Conservation (phyloP, 768 basidiomycete genomes). For the Mycena crocata region DNA sequence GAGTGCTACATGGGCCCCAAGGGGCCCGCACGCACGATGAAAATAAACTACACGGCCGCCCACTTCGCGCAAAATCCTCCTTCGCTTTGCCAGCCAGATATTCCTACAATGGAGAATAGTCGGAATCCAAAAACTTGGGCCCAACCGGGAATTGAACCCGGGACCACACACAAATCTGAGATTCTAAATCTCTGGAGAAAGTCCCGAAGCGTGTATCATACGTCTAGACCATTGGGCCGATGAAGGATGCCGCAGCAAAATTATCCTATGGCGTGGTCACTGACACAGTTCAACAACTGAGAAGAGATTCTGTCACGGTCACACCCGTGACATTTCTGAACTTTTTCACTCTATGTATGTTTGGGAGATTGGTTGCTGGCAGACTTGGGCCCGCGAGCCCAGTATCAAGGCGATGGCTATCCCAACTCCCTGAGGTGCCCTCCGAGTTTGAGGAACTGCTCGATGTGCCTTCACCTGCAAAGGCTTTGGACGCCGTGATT, state of each 20-base stretch:
- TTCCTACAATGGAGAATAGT: no score
- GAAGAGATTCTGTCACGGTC: no score
- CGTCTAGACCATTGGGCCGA: conserved; percentile 6
- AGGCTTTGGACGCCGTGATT: conserved; percentile 15
- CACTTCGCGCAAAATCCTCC: not conserved
- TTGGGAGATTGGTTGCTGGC: not conserved
- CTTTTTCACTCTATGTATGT: no score
- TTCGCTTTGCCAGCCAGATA: not conserved
- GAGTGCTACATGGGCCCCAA: no score
- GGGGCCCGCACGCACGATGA: no score
- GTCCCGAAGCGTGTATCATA: conserved; percentile 7
- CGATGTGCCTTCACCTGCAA: not conserved
- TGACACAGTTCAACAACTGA: no score
- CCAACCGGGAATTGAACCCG: conserved; percentile 12
- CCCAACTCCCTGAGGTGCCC: not conserved
- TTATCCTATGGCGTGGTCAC: no score
- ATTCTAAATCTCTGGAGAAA: not conserved
- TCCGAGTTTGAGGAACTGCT: not conserved
- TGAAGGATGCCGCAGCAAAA: not conserved
- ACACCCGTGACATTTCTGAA: no score
- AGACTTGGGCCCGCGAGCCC: not conserved
- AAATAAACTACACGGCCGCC: no score
- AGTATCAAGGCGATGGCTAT: not conserved
- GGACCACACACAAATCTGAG: not conserved
- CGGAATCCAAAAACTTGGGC: not conserved